phyloP scores from a whole-genome alignment of 1,284 basidiomycete species.

The Ganoderma meredithae region DNA sequence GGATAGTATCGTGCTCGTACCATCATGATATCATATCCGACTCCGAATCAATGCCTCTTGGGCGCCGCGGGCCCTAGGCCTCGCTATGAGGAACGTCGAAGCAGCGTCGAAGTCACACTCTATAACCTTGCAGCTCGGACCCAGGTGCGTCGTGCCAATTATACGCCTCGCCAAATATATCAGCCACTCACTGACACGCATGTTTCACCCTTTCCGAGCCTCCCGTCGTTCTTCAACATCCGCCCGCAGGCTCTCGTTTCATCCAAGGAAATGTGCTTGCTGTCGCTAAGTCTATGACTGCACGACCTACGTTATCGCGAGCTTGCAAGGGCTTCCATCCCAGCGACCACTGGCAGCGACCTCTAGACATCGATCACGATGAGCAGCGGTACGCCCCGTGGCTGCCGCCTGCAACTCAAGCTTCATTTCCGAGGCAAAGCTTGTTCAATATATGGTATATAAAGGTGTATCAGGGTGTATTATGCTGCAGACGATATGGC shows the following conservation, averaged over 20 bases:
- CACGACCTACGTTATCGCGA: not conserved
- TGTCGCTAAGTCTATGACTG: not conserved
- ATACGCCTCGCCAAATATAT: not conserved
- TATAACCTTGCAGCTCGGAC: not conserved
- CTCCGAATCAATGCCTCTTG: not conserved
- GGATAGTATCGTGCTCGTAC: too few relatives aligned
- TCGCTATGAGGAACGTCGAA: not conserved
- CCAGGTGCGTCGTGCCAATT: not conserved
- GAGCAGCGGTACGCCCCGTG: not conserved
- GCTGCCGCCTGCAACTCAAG: not conserved
- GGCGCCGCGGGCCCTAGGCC: not conserved
- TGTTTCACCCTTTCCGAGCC: not conserved
- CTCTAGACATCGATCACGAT: not conserved
- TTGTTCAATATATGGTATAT: not conserved
- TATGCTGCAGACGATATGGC: not conserved
- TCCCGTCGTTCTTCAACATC: not conserved
- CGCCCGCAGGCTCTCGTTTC: not conserved
- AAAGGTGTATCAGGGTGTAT: not conserved
- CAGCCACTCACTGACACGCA: not conserved
- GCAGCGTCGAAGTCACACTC: not conserved
- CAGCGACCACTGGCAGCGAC: not conserved
- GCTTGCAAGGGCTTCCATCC: not conserved
- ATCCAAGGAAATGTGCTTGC: not conserved
- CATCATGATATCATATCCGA: not conserved
- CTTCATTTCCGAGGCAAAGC: not conserved